Base-by-base conservation (phyloP, 2,329 filamentous ascomycete genomes). In the Talaromyces sp. region DNA sequence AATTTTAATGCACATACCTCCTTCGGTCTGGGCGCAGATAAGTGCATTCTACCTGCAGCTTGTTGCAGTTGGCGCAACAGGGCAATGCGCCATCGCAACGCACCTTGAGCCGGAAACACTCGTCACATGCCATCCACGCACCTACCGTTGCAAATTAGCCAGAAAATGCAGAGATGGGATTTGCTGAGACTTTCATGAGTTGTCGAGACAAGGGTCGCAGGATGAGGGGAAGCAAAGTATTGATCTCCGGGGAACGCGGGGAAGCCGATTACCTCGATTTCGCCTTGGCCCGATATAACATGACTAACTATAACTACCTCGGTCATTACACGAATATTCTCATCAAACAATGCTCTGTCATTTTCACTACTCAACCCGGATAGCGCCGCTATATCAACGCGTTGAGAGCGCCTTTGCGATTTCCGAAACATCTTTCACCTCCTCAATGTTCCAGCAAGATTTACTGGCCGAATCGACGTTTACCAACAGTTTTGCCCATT, bases 401-500 rank as follows among this genome's bases (percentile, higher is more conserved):
- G 21, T 17, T 21, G 38, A 26, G 10, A 27, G 32, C 17, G n/a
- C 26, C 14, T 31, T 31, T 6, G 9, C 24, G 9, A 56, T 19
- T 21, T 29, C 43, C 4, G 55, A 19, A 14, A 73, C 64, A 58
- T 74, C 70, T 5, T 66, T 65, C 46, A 73, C 70, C 10, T 66
- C 68, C 56, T 69, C 71, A 52, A 77, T 71, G 32, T 65, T 66
- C 68, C 68, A 71, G 43, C 67, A 71, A 62, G 64, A 64, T 14
- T 68, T 60, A 61, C 74, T 76, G 4, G 75, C 75, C 26, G 65
- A 71, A 31, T 71, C 67, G 0, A 74, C 73, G 1, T 70, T 64
- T 3, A 79, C 80, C n/a, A 83, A 65, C 21, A 81, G 73, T 2
- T 70, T 65, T 5, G 68, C 63, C 35, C 75, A 77, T 63, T 84